Evolutionary conservation across 1,284 basidiomycete species (phyloP).

Genomic region (Fomitopsis palustris): DNA sequence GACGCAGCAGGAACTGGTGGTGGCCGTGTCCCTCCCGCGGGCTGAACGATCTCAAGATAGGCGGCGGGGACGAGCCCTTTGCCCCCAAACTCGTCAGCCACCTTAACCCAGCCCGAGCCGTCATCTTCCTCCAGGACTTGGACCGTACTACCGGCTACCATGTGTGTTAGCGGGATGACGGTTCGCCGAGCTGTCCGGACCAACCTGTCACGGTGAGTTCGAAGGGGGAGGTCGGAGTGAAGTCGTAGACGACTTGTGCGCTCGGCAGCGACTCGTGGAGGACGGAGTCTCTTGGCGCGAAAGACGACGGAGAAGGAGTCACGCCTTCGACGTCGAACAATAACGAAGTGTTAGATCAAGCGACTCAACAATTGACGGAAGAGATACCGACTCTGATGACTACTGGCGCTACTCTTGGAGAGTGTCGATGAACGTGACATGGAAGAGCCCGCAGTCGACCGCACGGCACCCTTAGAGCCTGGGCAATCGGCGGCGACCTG

Average conservation of each 20-base stretch:
- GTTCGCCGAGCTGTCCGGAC: constrained; percentile 12
- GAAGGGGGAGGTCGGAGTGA: constrained; percentile 68
- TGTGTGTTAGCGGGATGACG: not conserved
- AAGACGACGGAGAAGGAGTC: constrained; percentile 51
- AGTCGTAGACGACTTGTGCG: constrained; percentile 68
- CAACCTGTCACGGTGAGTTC: constrained; percentile 66
- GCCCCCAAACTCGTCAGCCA: constrained; percentile 49
- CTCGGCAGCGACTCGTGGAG: constrained; percentile 42
- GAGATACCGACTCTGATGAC: constrained; percentile 22
- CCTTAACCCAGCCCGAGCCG: constrained; percentile 85
- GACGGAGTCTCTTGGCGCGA: constrained; percentile 39
- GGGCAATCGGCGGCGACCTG: constrained; percentile 76
- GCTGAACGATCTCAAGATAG: constrained; percentile 51
- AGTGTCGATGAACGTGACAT: constrained; percentile 30
- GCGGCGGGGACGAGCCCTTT: constrained; percentile 77
- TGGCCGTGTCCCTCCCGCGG: constrained; percentile 10
- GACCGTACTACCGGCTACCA: constrained; percentile 43
- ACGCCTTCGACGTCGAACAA: not conserved
- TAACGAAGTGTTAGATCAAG: too few species aligned
- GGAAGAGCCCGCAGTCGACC: constrained; percentile 21
- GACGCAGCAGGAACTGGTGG: constrained; percentile 5
- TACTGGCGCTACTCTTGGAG: constrained; percentile 22
- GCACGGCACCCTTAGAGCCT: constrained; percentile 25
- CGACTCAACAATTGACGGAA: constrained; percentile 10
- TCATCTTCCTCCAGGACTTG: constrained; percentile 72